These are phyloP conservation scores for Pulveroboletus sp. DNA, from an alignment of 768 basidiomycete genomes.

Conservation along the genomic window DNA sequence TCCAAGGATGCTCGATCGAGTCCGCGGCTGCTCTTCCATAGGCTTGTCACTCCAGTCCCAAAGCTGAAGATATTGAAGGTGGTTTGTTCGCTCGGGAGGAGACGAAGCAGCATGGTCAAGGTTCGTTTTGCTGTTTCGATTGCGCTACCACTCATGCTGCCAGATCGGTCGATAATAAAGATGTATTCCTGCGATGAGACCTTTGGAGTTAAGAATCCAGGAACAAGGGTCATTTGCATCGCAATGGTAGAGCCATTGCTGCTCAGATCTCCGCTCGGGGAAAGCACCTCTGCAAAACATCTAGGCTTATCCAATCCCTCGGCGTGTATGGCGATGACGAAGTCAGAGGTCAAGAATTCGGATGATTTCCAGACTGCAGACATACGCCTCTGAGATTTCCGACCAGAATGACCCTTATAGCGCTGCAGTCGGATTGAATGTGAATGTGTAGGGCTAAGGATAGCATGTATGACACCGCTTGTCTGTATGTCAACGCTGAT, in stretches of 20 bases:
- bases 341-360: conserved; percentile 44
- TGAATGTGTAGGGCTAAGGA: conserved; percentile 44
- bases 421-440: conserved; percentile 36
- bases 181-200: conserved; percentile 51
- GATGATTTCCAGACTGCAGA: conserved; percentile 39
- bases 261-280: conserved; percentile 3
- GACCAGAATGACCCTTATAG: conserved; percentile 35
- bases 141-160: conserved; percentile 43
- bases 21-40: conserved; percentile 36
- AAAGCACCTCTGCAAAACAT: conserved; percentile 49
- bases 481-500: conserved; percentile 48
- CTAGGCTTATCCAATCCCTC: conserved; percentile 49
- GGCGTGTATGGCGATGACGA: conserved; percentile 48
- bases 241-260: conserved; percentile 35
- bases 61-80: conserved; percentile 60
- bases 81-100: conserved; percentile 42
- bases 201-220: conserved; percentile 43
- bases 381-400: conserved; percentile 38
- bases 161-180: conserved; percentile 57
- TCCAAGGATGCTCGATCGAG: conserved; percentile 33
- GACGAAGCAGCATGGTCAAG: conserved; percentile 43
- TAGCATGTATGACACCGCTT: conserved; percentile 38
- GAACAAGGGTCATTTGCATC: conserved; percentile 53
- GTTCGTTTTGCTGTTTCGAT: conserved; percentile 49
- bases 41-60: conserved; percentile 25